Evolutionary conservation across 441 rosid genomes (phyloP).

Genomic region (Manihot esculenta): DNA sequence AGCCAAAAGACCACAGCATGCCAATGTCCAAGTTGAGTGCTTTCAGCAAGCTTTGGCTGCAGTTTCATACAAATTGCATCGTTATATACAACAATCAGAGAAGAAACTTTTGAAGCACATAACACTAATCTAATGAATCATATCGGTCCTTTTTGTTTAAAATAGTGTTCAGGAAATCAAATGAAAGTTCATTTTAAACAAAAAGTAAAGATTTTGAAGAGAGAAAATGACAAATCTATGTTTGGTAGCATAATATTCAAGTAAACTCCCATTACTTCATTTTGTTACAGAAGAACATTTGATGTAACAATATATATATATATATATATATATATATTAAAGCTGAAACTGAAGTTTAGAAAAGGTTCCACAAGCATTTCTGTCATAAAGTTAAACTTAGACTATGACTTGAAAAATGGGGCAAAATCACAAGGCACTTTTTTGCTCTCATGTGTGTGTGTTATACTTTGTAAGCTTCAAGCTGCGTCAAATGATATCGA

Average conservation of each 20-base stretch:
- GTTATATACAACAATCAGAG: background rate
- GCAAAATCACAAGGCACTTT: too few species aligned
- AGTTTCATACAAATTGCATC: background rate
- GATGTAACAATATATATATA: too few species aligned
- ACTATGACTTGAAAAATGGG: too few species aligned
- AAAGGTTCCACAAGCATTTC: too few species aligned
- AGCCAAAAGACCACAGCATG: background rate
- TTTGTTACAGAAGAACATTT: too few species aligned
- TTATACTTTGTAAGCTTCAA: too few species aligned
- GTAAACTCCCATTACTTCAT: too few species aligned
- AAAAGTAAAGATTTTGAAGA: background rate
- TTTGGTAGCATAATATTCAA: background rate
- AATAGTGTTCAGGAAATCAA: background rate
- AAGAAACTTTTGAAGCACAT: background rate
- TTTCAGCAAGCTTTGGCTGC: background rate
- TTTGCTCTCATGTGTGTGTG: too few species aligned
- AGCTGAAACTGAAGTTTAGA: too few species aligned
- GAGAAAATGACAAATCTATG: background rate
- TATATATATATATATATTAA: too few species aligned
- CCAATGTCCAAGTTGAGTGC: background rate
- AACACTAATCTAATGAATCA: background rate
- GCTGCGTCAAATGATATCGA: too few species aligned
- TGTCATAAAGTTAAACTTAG: too few species aligned
- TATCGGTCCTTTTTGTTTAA: background rate
- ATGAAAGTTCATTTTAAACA: background rate